Base-by-base conservation (phyloP, 495 filamentous ascomycete genomes). In the Aspergillus homomorphus region DNA sequence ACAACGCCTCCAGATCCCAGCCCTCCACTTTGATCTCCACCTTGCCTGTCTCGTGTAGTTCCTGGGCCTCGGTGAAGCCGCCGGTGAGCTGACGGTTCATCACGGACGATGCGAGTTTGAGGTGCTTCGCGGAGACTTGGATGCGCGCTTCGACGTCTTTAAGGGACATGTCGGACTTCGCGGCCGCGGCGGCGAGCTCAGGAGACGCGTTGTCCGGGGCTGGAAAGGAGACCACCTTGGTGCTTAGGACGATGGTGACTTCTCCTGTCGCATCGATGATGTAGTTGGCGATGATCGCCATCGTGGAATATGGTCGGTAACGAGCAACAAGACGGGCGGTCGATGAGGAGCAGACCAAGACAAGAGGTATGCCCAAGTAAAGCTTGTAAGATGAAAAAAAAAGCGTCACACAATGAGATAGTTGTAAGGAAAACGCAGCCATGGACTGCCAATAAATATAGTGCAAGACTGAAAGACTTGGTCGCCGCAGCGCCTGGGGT, bases 121-220 rank as follows among this genome's bases (percentile, higher is more conserved):
- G 53, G 22, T 55, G 41, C 22, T 20, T 55, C 1, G 21, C 53
- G 0, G 53, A 55, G 21, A 55, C 53, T 21, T 55, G 53, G 42
- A 55, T 55, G 42, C 24, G 53, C 12, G 33, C 33, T 38, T 38
- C 33, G 16, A 46, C 20, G 10, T 46, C 42, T 19, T 45, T 26
- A 3, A 38, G 33, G 2, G 33, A 38, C 33, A 10, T 5, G 33
- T 38, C 12, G 33, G 33, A 12, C 8, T 38, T 38, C 33, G 10
- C 33, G 12, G 33, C 10, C 33, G 33, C 4, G 4, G 33, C 8
- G 2, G 10, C 12, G 2, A 14, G 33, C 33, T 14, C 33, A 12
- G 33, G 12, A 2, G 33, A 38, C 7, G 12, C 33, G 15, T 38
- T 38, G 12, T 38, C 33, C 2, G 33, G 33, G 12, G 33, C 2